Conservation (phyloP, 495 filamentous ascomycete species). For the Margaritispora aquatica region DNA sequence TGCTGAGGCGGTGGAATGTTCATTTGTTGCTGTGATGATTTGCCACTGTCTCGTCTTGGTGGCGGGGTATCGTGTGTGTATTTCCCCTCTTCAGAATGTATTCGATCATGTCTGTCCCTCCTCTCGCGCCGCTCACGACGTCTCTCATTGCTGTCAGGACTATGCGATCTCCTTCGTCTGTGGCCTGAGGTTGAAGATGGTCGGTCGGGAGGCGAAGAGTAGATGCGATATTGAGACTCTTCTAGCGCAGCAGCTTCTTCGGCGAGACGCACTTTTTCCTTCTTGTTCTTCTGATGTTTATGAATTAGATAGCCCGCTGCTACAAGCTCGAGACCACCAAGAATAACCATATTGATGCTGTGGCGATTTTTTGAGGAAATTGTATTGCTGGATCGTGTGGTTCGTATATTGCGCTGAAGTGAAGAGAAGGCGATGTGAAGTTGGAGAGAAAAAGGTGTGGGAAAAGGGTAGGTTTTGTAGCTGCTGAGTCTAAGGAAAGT, state of each 20-base stretch:
- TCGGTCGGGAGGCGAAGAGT: neutral
- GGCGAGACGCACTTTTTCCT: constrained; percentile 8
- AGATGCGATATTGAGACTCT: constrained; percentile 14
- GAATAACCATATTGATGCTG: constrained; percentile 19
- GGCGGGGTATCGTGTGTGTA: constrained; percentile 11
- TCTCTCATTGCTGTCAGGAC: neutral
- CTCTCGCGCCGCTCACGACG: constrained; percentile 1
- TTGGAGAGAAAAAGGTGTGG: neutral
- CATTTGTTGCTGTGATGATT: neutral
- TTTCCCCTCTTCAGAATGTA: constrained; percentile 10
- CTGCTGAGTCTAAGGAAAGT: neutral
- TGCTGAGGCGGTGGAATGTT: neutral
- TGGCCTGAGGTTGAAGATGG: constrained; percentile 1
- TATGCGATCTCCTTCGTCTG: neutral
- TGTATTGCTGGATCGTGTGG: neutral
- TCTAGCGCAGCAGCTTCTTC: constrained; percentile 15
- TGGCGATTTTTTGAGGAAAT: no score
- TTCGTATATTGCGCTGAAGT: neutral
- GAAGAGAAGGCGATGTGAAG: no score
- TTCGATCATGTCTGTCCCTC: constrained; percentile 1
- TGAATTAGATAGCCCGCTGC: constrained; percentile 22
- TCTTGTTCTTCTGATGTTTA: constrained; percentile 21
- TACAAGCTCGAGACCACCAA: constrained; percentile 22
- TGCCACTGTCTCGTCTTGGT: neutral
- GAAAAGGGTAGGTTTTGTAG: neutral